Evolutionary conservation across 176 grass and related monocot genomes (phyloP).

Genomic region (Chrysopogon serrulatus): DNA sequence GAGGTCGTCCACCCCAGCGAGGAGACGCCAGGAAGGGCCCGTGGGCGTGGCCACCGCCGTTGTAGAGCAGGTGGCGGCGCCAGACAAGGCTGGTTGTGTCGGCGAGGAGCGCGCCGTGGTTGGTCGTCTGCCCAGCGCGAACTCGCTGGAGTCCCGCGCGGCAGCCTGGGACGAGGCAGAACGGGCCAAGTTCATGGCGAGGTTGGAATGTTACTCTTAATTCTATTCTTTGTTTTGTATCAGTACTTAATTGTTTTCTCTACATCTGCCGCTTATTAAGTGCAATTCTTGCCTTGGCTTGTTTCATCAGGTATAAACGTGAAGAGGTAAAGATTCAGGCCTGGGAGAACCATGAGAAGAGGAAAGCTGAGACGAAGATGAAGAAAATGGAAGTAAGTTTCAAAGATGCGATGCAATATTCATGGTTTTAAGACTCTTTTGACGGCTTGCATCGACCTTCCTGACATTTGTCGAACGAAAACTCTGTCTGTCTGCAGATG

Average conservation of each 20-base stretch:
- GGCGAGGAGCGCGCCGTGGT: constrained; percentile 6
- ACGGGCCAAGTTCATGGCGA: constrained; percentile 75
- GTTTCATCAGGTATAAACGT: constrained; percentile 63
- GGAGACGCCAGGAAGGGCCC: constrained; percentile 23
- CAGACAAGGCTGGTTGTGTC: neutral
- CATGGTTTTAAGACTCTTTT: neutral
- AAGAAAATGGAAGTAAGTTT: constrained; percentile 62
- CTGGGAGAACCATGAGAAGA: constrained; percentile 92
- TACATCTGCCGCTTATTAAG: neutral
- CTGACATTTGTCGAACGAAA: neutral
- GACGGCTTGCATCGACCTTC: too few relatives aligned
- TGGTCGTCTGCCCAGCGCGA: neutral
- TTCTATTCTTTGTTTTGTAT: neutral
- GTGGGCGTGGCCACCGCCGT: neutral
- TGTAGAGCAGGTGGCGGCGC: neutral
- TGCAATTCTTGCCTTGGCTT: neutral
- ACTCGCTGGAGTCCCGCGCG: constrained; percentile 63
- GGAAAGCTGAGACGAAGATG: constrained; percentile 79
- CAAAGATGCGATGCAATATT: neutral
- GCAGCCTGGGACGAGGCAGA: constrained; percentile 86
- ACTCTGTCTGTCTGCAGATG: constrained; percentile 35
- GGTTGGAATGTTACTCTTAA: constrained; percentile 12
- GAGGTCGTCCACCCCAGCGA: constrained; percentile 58
- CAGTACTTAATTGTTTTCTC: neutral
- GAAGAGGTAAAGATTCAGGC: constrained; percentile 90